A percentile compares a stretch with the other conserved stretches of the same genome.
phyloP scores from a whole-genome alignment of 1,284 basidiomycete species.

The Boletellus deceptivus region DNA sequence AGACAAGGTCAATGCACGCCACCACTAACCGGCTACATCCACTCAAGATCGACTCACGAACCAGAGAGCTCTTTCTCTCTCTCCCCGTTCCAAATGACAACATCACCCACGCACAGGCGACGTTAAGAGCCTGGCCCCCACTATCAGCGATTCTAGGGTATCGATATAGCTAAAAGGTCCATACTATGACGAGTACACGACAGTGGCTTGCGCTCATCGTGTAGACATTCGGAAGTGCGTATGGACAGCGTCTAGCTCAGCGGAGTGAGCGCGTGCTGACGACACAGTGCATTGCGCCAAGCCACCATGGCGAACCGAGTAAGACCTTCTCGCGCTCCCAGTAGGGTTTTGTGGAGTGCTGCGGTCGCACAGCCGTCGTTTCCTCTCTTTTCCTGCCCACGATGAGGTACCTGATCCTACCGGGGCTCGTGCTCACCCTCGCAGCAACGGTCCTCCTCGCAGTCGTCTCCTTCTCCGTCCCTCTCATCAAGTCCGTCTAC shows the following conservation, averaged over 20 bases:
- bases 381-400: not conserved
- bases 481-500: constrained; percentile 79
- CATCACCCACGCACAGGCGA: constrained; percentile 53
- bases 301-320: too few relatives aligned
- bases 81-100: constrained; percentile 46
- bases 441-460: constrained; percentile 73
- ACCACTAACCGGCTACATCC: constrained; percentile 38
- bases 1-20: not conserved
- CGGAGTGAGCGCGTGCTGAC: too few relatives aligned
- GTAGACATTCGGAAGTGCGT: not conserved
- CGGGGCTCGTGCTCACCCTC: constrained; percentile 79
- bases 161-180: constrained; percentile 49
- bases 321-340: too few relatives aligned
- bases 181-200: constrained; percentile 31
- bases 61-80: constrained; percentile 52
- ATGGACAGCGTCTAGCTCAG: too few relatives aligned
- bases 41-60: constrained; percentile 42
- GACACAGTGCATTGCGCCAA: too few relatives aligned
- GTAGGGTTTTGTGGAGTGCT: not conserved
- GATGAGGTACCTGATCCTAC: constrained; percentile 65
- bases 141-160: constrained; percentile 52
- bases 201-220: too few relatives aligned
- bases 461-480: constrained; percentile 83
- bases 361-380: constrained; percentile 21
- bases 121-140: constrained; percentile 31